A percentile compares a stretch with the other conserved stretches of the same genome.
Conservation (phyloP, 2,329 filamentous ascomycete species). For the Ophiostoma novo-ulmi region DNA sequence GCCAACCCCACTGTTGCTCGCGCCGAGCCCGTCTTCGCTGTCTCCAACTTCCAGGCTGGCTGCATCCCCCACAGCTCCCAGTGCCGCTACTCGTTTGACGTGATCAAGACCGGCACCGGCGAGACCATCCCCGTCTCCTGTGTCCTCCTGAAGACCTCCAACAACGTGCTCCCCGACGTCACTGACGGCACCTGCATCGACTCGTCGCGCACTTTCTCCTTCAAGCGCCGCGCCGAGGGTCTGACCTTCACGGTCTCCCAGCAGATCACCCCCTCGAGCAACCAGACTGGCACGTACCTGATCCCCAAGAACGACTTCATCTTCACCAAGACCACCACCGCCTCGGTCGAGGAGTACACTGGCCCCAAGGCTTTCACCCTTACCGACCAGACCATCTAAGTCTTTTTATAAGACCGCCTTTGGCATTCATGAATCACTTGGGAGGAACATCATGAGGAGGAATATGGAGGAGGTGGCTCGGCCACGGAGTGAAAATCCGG, state of each 20-base stretch:
- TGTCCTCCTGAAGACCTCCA: not conserved
- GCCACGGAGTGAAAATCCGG: not conserved
- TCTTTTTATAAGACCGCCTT: not conserved
- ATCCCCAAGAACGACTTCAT: not conserved
- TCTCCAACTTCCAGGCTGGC: not conserved
- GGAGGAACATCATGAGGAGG: not conserved
- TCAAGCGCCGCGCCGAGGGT: not conserved
- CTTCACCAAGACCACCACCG: not conserved
- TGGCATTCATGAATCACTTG: not conserved
- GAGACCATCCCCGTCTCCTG: conserved; percentile 7
- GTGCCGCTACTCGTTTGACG: conserved; percentile 10
- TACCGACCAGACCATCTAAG: not conserved
- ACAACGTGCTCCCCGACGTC: not conserved
- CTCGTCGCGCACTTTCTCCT: conserved; percentile 9
- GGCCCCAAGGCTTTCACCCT: not conserved
- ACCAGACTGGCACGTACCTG: conserved; percentile 1
- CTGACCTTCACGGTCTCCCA: conserved; percentile 5
- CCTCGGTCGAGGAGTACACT: not conserved
- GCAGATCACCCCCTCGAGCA: conserved; percentile 4
- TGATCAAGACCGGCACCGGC: not conserved
- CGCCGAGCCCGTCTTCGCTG: not conserved
- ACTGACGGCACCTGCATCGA: not conserved
- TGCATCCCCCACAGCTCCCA: conserved; percentile 13
- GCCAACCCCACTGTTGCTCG: not conserved
- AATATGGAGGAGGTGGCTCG: not conserved